A percentile compares a stretch with the other conserved stretches of the same genome.
Evolutionary conservation across 2,329 filamentous ascomycete species (phyloP).

Genomic region (Cladosporium phlei): DNA sequence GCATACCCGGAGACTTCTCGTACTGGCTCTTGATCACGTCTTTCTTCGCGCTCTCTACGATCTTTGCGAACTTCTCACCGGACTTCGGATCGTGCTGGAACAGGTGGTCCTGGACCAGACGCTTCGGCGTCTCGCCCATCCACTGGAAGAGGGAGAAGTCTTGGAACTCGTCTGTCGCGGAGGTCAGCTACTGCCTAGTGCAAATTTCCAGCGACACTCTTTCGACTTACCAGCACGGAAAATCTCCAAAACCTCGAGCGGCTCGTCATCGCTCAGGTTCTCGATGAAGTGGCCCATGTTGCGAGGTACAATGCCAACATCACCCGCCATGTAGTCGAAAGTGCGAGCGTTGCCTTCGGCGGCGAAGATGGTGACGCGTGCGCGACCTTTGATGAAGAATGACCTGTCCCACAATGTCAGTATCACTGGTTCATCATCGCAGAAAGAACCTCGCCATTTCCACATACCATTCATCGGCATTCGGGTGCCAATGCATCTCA

Average conservation of each 20-base stretch:
- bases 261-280: constrained; percentile 68
- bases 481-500: constrained; percentile 80
- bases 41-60: constrained; percentile 59
- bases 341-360: constrained; percentile 65
- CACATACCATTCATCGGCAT: constrained; percentile 65
- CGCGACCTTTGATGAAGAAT: constrained; percentile 69
- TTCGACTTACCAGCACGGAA: constrained; percentile 43
- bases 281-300: constrained; percentile 81
- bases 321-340: constrained; percentile 70
- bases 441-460: too few species aligned
- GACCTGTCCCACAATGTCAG: constrained; percentile 34
- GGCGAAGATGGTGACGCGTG: constrained; percentile 69
- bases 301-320: constrained; percentile 69
- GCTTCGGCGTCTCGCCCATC: constrained; percentile 66
- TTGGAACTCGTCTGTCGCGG: constrained; percentile 55
- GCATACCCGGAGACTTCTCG: constrained; percentile 15
- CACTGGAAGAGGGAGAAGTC: constrained; percentile 72
- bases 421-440: too few species aligned
- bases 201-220: not conserved
- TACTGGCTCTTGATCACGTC: constrained; percentile 34
- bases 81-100: constrained; percentile 59
- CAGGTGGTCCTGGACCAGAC: constrained; percentile 59
- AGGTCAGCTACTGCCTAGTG: not conserved
- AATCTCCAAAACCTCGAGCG: constrained; percentile 70
- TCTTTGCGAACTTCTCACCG: constrained; percentile 58